These are phyloP conservation scores for Harringtonia aguacate DNA, from an alignment of 2,329 filamentous ascomycete species.

Conservation along the genomic window DNA sequence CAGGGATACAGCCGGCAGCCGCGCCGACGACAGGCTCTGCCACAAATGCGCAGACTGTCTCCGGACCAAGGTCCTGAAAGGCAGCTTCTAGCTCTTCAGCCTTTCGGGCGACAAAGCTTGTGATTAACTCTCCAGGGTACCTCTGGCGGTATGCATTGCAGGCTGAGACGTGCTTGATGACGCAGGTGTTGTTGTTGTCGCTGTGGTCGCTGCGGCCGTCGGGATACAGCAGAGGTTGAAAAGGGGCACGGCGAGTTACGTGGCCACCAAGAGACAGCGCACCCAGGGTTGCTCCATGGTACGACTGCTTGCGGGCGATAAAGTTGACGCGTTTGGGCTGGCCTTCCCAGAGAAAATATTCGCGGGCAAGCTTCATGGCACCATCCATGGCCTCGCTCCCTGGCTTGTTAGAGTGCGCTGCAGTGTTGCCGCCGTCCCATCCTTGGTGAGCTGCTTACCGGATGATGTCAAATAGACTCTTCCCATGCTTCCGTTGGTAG, in stretches of 20 bases:
- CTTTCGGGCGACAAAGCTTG: constrained; percentile 45
- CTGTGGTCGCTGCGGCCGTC: constrained; percentile 26
- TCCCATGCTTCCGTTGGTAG: constrained; percentile 22
- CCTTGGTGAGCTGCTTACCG: constrained; percentile 11
- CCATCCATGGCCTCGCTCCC: constrained; percentile 63
- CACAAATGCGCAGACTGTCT: constrained; percentile 55
- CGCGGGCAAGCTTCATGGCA: constrained; percentile 53
- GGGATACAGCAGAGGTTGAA: constrained; percentile 42
- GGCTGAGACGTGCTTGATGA: constrained; percentile 48
- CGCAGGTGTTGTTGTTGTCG: not conserved
- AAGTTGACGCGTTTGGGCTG: constrained; percentile 46
- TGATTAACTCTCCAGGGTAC: constrained; percentile 35
- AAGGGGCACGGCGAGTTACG: constrained; percentile 43
- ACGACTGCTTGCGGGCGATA: constrained; percentile 56
- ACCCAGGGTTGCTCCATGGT: constrained; percentile 60
- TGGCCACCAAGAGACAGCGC: constrained; percentile 51
- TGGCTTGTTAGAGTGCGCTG: constrained; percentile 15
- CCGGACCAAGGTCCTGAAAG: constrained; percentile 49
- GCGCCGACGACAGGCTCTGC: constrained; percentile 59
- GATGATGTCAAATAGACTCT: constrained; percentile 27
- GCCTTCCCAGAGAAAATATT: constrained; percentile 50
- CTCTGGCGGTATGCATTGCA: constrained; percentile 50
- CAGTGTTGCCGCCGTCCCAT: not conserved
- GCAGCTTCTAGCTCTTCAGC: constrained; percentile 51
- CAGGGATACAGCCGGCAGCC: constrained; percentile 57